Percentiles rank a stretch among this genome's conserved stretches.
phyloP scores from a whole-genome alignment of 2,329 filamentous ascomycete species.

The Sporothrix variecibatus region DNA sequence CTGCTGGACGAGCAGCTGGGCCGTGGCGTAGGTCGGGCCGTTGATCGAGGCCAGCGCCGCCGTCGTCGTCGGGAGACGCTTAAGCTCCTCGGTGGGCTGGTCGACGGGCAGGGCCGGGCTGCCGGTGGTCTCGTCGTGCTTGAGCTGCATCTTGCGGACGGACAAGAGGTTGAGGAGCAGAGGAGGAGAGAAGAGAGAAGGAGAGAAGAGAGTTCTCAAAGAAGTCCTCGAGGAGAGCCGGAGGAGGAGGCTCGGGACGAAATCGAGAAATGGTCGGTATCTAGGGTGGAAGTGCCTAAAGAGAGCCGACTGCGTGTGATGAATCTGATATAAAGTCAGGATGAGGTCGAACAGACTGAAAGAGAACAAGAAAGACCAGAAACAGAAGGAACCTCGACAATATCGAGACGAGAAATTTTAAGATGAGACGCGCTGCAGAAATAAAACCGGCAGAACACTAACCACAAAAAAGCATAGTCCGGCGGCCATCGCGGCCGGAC shows the following conservation, averaged over 20 bases:
- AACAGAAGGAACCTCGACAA: neutral
- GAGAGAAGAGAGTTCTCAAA: neutral
- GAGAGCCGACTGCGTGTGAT: neutral
- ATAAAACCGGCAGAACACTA: slow-evolving; percentile 14
- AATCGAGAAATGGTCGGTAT: neutral
- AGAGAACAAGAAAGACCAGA: slow-evolving; percentile 8
- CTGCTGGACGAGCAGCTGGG: slow-evolving; percentile 92
- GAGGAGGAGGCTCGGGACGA: neutral
- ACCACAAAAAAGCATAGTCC: slow-evolving; percentile 18
- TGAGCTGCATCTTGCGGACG: slow-evolving; percentile 31
- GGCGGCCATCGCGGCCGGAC: slow-evolving; percentile 22
- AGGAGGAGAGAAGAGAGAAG: neutral
- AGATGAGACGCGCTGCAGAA: slow-evolving; percentile 14
- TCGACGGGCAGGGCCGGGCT: slow-evolving; percentile 27
- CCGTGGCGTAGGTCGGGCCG: slow-evolving; percentile 89
- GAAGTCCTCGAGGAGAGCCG: neutral
- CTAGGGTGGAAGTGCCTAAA: neutral
- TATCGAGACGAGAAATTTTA: slow-evolving; percentile 19
- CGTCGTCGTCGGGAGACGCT: slow-evolving; percentile 52
- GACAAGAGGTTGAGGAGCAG: slow-evolving; percentile 3
- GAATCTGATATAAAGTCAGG: neutral
- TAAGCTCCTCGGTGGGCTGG: slow-evolving; percentile 34
- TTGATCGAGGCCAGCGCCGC: slow-evolving; percentile 61
- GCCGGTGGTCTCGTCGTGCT: slow-evolving; percentile 32
- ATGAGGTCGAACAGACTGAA: neutral